Base-by-base conservation (phyloP, 2,329 filamentous ascomycete genomes). In the Claviceps lovelessii region DNA sequence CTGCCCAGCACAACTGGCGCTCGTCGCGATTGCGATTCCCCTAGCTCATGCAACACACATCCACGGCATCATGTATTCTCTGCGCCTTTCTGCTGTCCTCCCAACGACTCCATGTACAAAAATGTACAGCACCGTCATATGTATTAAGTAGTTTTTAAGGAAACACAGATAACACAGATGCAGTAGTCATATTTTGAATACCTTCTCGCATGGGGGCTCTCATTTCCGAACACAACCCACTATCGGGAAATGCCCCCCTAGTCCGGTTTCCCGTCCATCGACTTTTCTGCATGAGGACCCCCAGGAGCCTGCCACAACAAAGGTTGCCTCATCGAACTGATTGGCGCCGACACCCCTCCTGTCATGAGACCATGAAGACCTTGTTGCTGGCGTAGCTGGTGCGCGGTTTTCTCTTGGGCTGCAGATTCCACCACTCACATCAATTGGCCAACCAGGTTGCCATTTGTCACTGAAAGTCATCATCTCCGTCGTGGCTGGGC, bases 231-330 rank as follows among this genome's bases (percentile, higher is more conserved):
- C 37, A 31, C 37, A 42, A 53, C 10, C 37, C 5, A n/a, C 19
- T 44, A 49, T 37, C 19, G 47, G 28, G 45, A 55, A 17, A 55
- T 51, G 39, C 15, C 28, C 42, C 37, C 46, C 15, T 39, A 55
- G 31, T 42, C 39, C 49, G 29, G 33, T 23, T 29, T 51, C 46
- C 28, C 39, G 7, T 17, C 47, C 28, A 37, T 49, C 49, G 28
- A 42, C 41, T 41, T 52, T 37, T 19, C 11, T 52, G 31, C 23
- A 50, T 41, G 35, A 57, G 9, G 19, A 56, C 61, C 49, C 60
- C 58, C 41, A 45, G 23, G 46, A 44, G 29, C 39, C 39, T 41
- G 35, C 5, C 19, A 10, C 31, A 50, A 11, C 19, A 50, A 28
- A n/a, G 28, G 31, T 17, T 31, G 42, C 33, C 51, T 35, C 39